Evolutionary conservation across 306 rosid genomes (phyloP), one percentile per base, ranked within the genome.

Genomic region (Comarum palustre): DNA sequence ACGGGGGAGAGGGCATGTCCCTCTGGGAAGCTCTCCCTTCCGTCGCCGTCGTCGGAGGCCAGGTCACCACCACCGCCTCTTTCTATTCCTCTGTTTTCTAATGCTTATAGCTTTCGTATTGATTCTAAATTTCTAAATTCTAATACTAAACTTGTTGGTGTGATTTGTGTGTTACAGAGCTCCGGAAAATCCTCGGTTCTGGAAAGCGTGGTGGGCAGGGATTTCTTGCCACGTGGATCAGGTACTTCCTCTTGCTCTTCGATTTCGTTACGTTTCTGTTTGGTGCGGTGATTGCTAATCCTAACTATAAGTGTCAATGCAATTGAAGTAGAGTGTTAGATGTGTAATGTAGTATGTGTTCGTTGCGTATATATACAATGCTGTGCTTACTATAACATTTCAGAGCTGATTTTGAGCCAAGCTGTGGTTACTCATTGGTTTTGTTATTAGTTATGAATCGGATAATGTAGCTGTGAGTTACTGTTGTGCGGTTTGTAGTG

Each of bases 11-110:
- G 82, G 99, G 97, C 34, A 77, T 95, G 87, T 95, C 99, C 29
- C 96, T 95, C 36, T 95, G 99, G 97, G 99, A 95, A 86, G 99
- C 99, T 81, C 99, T 95, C 82, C 99, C 99, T 71, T 84, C 99
- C 24, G 99, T 91, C 24, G 99, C 99, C 27, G 99, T 95, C 66
- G 99, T 95, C 25, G 99, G 99, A 27, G 99, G 99, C 71, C 99
- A 95, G 96, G 99, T 94, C 62, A 71, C 19, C n/a, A 5, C 91
- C 61, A 63, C n/a, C 17, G 4, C 5, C 38, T 34, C 38, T 29
- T 15, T 0, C n/a, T 15, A 17, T 61, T 31, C 32, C 70, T 16
- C 10, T 29, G 31, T 36, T 12, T 34, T 54, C n/a, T 11, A 22
- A 36, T 6, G 42, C 42, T 8, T 8, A 39, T 7, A 39, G 42